Evolutionary conservation across 371 early-diverging fungal genomes (phyloP).

Genomic region (Lichtheimia ornata): DNA sequence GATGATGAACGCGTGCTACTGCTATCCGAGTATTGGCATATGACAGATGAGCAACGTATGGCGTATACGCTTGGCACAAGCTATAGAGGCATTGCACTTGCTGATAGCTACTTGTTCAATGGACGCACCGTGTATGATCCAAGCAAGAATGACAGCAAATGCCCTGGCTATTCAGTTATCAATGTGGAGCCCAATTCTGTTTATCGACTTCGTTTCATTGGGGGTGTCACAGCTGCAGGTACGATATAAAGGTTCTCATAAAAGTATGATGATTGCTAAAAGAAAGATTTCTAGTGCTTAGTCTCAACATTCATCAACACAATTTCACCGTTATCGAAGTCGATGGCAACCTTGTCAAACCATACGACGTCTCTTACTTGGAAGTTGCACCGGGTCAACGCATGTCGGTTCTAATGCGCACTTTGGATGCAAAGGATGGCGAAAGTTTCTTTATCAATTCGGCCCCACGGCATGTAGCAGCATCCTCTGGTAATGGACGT

Average conservation of each 20-base stretch:
- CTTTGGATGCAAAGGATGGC: conserved; percentile 10
- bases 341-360: conserved; percentile 38
- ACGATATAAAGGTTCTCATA: background rate
- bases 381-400: conserved; percentile 47
- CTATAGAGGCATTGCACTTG: conserved; percentile 25
- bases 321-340: conserved; percentile 44
- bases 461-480: background rate
- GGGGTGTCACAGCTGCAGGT: conserved; percentile 33
- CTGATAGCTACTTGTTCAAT: conserved; percentile 45
- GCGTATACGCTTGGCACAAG: conserved; percentile 25
- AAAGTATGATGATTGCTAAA: too few species aligned
- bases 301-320: conserved; percentile 35
- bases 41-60: conserved; percentile 19
- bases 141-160: conserved; percentile 8
- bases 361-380: conserved; percentile 23
- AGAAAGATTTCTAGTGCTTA: background rate
- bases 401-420: conserved; percentile 34
- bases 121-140: conserved; percentile 29
- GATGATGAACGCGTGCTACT: conserved; percentile 47
- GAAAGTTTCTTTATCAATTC: conserved; percentile 10
- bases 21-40: conserved; percentile 54
- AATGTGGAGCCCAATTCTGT: conserved; percentile 28
- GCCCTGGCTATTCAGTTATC: conserved; percentile 27
- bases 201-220: conserved; percentile 45
- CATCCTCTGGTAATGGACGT: conserved; percentile 4